These are phyloP conservation scores for Venustampulla echinocandica DNA, from an alignment of 495 filamentous ascomycete species.

Conservation along the genomic window DNA sequence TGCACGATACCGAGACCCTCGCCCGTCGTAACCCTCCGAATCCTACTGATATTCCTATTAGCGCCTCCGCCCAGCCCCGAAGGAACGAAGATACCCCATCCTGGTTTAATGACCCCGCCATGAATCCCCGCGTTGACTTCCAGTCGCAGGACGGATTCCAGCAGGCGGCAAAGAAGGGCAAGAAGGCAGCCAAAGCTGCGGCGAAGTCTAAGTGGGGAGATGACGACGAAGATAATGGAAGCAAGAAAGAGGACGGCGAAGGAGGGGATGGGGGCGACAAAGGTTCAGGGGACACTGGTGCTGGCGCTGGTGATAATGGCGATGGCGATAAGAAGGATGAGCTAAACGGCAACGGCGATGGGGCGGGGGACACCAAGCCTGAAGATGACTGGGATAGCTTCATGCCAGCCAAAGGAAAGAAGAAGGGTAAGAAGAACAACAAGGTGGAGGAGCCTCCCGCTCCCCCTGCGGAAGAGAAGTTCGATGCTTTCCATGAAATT, in stretches of 20 bases:
- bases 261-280: conserved; percentile 27
- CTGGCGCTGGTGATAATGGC: conserved; percentile 24
- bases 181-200: conserved; percentile 23
- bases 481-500: conserved; percentile 39
- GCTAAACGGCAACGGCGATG: conserved; percentile 24
- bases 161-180: conserved; percentile 35
- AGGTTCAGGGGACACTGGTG: conserved; percentile 17
- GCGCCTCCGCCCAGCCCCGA: conserved; percentile 11
- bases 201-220: conserved; percentile 18
- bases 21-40: conserved; percentile 21
- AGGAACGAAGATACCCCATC: conserved; percentile 18
- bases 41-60: conserved; percentile 13
- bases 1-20: conserved; percentile 20
- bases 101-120: conserved; percentile 26
- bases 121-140: conserved; percentile 34
- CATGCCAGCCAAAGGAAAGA: conserved; percentile 29
- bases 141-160: conserved; percentile 36
- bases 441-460: conserved; percentile 20
- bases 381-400: conserved; percentile 27
- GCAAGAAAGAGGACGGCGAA: conserved; percentile 37
- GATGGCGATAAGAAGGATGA: conserved; percentile 30
- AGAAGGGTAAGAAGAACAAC: conserved; percentile 34
- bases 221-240: conserved; percentile 29
- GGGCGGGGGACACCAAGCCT: conserved; percentile 22
- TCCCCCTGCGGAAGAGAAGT: conserved; percentile 13